These are phyloP conservation scores for Eleusine coracana DNA, from an alignment of 176 grass and related monocot species.

Conservation along the genomic window DNA sequence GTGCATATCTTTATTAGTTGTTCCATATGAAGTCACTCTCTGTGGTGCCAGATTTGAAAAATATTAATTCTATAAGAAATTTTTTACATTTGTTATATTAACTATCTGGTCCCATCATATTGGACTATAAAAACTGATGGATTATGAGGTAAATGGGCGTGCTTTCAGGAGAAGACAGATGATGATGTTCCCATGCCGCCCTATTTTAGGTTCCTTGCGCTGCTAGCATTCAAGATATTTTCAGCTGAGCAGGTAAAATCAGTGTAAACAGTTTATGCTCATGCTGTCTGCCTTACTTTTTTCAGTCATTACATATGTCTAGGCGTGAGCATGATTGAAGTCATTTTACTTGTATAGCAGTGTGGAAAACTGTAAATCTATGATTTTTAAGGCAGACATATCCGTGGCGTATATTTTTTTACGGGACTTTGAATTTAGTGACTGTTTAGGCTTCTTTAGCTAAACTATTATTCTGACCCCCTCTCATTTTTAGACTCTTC, in stretches of 20 bases:
- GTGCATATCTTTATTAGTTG: slow-evolving; percentile 31
- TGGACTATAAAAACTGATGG: slow-evolving; percentile 27
- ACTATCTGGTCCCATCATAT: not conserved
- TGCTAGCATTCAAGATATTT: slow-evolving; percentile 96
- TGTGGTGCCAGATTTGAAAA: not conserved
- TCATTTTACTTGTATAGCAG: not conserved
- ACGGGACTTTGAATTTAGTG: not conserved
- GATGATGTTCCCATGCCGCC: slow-evolving; percentile 93
- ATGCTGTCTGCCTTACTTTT: not conserved
- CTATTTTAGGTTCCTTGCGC: slow-evolving; percentile 90
- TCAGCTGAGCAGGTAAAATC: slow-evolving; percentile 75
- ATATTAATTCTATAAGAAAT: not conserved
- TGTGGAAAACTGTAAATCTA: not conserved
- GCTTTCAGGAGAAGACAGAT: slow-evolving; percentile 84
- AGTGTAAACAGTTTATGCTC: not conserved
- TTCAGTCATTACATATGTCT: slow-evolving; percentile 5
- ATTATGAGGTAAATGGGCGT: slow-evolving; percentile 35
- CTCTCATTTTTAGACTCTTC: not conserved
- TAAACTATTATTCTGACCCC: not conserved
- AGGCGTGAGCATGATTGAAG: not conserved
- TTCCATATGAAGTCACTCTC: slow-evolving; percentile 9
- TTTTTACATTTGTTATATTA: slow-evolving; percentile 4
- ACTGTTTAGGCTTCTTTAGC: not conserved
- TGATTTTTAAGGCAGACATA: not conserved
- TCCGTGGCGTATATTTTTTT: not conserved